These are phyloP conservation scores for Aspergillus carlsbadensis DNA, from an alignment of 495 filamentous ascomycete species.

Conservation along the genomic window DNA sequence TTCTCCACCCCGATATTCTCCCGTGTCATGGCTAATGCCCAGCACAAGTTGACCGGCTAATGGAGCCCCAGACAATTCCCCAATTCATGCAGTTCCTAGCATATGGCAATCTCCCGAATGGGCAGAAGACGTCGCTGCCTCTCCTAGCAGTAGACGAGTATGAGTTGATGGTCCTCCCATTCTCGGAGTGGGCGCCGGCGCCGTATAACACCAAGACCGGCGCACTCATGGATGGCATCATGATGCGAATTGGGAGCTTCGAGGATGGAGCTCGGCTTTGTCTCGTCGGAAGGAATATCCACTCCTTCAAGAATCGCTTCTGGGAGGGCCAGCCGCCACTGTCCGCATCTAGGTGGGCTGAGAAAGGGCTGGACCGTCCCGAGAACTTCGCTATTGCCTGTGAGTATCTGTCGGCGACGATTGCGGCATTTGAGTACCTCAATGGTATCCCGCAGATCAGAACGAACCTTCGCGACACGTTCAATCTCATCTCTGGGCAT, in stretches of 20 bases:
- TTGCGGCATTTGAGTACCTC: slow-evolving; percentile 35
- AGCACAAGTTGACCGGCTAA: slow-evolving; percentile 13
- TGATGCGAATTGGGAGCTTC: slow-evolving; percentile 16
- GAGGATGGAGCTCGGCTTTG: slow-evolving; percentile 16
- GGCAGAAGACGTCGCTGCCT: not conserved
- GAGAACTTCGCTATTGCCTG: slow-evolving; percentile 30
- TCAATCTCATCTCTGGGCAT: slow-evolving; percentile 30
- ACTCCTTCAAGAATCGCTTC: slow-evolving; percentile 24
- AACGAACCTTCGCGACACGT: slow-evolving; percentile 24
- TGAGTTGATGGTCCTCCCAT: not conserved
- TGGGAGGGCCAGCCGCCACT: slow-evolving; percentile 36
- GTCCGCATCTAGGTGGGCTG: not conserved
- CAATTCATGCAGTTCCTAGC: slow-evolving; percentile 19
- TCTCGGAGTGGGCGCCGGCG: not conserved
- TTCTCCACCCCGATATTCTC: too few relatives aligned
- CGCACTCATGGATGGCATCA: slow-evolving; percentile 11
- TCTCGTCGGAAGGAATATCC: slow-evolving; percentile 26
- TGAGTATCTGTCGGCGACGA: slow-evolving; percentile 26
- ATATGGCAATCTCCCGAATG: slow-evolving; percentile 10
- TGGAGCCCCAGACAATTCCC: slow-evolving; percentile 21
- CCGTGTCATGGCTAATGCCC: too few relatives aligned
- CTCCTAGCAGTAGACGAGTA: not conserved
- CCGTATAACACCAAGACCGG: not conserved
- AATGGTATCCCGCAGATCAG: slow-evolving; percentile 17
- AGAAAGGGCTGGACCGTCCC: slow-evolving; percentile 25